phyloP scores from a whole-genome alignment of 2,329 filamentous ascomycete genomes.

The Alternaria conjuncta region DNA sequence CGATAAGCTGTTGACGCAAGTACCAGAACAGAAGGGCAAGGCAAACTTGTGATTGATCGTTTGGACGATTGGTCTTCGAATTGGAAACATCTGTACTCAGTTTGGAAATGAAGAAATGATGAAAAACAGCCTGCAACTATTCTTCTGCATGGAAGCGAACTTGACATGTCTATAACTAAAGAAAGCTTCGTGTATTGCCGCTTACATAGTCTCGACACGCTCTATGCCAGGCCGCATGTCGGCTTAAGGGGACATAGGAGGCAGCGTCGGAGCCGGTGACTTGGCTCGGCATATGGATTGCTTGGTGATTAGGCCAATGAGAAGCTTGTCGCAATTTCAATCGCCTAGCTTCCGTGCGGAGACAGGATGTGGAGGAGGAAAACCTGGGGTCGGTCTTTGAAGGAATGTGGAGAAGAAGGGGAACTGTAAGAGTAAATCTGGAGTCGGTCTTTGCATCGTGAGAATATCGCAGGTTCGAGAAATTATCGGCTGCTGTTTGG shows the following conservation, averaged over 20 bases:
- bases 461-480: not conserved
- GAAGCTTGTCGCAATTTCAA: not conserved
- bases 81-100: not conserved
- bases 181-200: not conserved
- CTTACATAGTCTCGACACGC: not conserved
- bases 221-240: not conserved
- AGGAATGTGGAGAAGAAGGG: conserved; percentile 1
- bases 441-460: conserved; percentile 12
- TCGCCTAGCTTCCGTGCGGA: conserved; percentile 1
- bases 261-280: not conserved
- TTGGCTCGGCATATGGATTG: conserved; percentile 3
- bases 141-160: not conserved
- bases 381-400: conserved; percentile 33
- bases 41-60: conserved; percentile 32
- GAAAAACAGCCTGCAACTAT: not conserved
- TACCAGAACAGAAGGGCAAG: conserved; percentile 63
- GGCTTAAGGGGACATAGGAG: not conserved
- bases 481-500: not conserved
- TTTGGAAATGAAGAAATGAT: not conserved
- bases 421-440: not conserved
- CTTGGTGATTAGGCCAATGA: not conserved
- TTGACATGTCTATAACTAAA: not conserved
- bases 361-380: conserved; percentile 5
- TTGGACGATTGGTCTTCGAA: not conserved
- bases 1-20: conserved; percentile 64